Conservation (phyloP, 1,284 basidiomycete species). For the Vanrija pseudolonga region DNA sequence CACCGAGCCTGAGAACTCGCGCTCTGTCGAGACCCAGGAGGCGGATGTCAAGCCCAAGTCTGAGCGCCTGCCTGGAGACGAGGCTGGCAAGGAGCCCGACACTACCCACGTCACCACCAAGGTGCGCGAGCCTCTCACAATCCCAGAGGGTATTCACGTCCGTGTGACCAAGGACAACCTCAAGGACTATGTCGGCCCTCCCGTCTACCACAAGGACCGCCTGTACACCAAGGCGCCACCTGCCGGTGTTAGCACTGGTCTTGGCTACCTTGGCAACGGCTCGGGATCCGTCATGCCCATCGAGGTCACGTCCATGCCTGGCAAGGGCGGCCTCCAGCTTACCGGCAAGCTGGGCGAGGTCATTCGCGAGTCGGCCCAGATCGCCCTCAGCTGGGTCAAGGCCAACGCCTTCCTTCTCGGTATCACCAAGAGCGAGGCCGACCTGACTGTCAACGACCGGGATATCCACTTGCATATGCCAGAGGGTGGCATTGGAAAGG, state of each 20-base stretch:
- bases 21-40: slow-evolving; percentile 28
- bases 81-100: slow-evolving; percentile 27
- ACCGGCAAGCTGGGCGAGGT: slow-evolving; percentile 98
- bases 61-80: slow-evolving; percentile 43
- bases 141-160: slow-evolving; percentile 76
- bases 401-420: slow-evolving; percentile 82
- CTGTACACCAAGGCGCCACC: slow-evolving; percentile 80
- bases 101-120: slow-evolving; percentile 59
- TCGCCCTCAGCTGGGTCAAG: slow-evolving; percentile 90
- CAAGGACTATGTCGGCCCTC: slow-evolving; percentile 92
- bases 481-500: slow-evolving; percentile 95
- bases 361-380: slow-evolving; percentile 92
- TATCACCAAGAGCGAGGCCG: slow-evolving; percentile 66
- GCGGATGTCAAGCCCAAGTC: slow-evolving; percentile 48
- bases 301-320: slow-evolving; percentile 91
- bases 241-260: slow-evolving; percentile 86
- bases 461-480: slow-evolving; percentile 95
- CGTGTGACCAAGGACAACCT: slow-evolving; percentile 80
- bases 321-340: slow-evolving; percentile 80
- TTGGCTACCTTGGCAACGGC: slow-evolving; percentile 94
- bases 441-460: slow-evolving; percentile 74
- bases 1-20: slow-evolving; percentile 14
- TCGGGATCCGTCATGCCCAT: slow-evolving; percentile 96
- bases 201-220: slow-evolving; percentile 91
- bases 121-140: slow-evolving; percentile 71